Base-by-base conservation (phyloP, 1,284 basidiomycete species). In the Naganishia cerealis region DNA sequence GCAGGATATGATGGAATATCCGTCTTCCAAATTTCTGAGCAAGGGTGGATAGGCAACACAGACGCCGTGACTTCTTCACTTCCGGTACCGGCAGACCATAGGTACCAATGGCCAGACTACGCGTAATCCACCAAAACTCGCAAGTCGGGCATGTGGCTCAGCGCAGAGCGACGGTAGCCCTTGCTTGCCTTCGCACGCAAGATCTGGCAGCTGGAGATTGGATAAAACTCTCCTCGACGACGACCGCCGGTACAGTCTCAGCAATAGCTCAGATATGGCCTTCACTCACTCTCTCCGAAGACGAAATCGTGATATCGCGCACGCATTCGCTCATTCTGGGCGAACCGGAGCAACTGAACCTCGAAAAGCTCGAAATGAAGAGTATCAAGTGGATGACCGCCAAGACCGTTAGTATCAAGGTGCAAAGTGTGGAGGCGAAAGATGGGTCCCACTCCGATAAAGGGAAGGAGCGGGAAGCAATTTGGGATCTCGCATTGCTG, bases 401-500 rank as follows among this genome's bases (percentile, higher is more conserved):
- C 24, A 73, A 74, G 40, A 61, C 57, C n/a, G 42, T 78, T 12
- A 66, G 63, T 13, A 61, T 79, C 1, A 69, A n/a, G 39, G 52
- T 65, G 10, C 43, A 56, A 8, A 50, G 36, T 16, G 13, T 38
- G 29, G 36, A 57, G 50, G 52, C 15, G 26, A 43, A 9, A 46
- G 50, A 57, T 16, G 57, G 61, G 57, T 55, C 72, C 0, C 48
- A 36, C 5, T 57, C 67, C 2, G 65, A 65, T n/a, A 52, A 57
- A 0, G 72, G 68, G 36, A 73, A 75, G 48, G 72, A 75, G 39
- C 73, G 76, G 18, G 76, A 81, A 67, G 70, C 74, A 16, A 78
- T 76, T 55, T 82, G 82, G 76, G 73, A 80, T 57, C 75, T 78
- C 56, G 79, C 79, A 4, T 79, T 80, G n/a, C 72, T 80, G 42